Base-by-base conservation (phyloP, 805 yeast species). In the Metschnikowia similis region DNA sequence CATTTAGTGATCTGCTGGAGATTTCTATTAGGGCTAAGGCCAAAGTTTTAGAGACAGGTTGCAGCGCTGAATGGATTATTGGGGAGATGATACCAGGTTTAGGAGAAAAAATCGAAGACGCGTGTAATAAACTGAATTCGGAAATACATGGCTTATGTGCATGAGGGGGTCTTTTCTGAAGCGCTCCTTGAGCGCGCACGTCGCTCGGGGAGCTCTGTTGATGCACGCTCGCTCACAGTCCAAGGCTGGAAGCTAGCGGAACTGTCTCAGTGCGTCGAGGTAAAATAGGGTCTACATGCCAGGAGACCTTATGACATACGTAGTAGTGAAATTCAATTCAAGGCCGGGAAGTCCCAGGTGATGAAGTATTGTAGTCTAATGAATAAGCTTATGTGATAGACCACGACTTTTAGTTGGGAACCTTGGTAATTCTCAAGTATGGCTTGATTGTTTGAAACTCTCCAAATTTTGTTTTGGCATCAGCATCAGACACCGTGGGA, bases 381-480 rank as follows among this genome's bases (percentile, higher is more conserved):
- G 3, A 3, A 21, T 21, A 21, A 21, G 21, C 21, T 29, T 29
- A 1, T 29, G 8, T 29, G 3, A 34, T 6, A 3, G 28, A 7
- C n/a, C 29, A n/a, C 21, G 8, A n/a, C 41, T 10, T 29, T 40
- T 51, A 56, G 50, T 56, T 50, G 38, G 61, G 56, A 26, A 52
- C 56, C 58, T 67, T 67, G 47, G 86, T 81, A 61, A 81, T 69
- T 67, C 87, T 77, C 65, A 83, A 72, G 70, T 84, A 83, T 43
- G 85, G 82, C 71, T 81, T 83, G 61, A 83, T 69, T 43, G 76
- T 69, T 58, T 80, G 71, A 75, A 80, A 82, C 50, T 81, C 80
- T 45, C 87, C 87, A 68, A 82, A 83, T 64, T 78, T 66, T 43
- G 71, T 72, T 65, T 75, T 75, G 37, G 88, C 89, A 56, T 75